Percentiles rank a stretch among this genome's conserved stretches.
Evolutionary conservation across 2,329 filamentous ascomycete genomes (phyloP).

Genomic region (Fusarium verticillioides): DNA sequence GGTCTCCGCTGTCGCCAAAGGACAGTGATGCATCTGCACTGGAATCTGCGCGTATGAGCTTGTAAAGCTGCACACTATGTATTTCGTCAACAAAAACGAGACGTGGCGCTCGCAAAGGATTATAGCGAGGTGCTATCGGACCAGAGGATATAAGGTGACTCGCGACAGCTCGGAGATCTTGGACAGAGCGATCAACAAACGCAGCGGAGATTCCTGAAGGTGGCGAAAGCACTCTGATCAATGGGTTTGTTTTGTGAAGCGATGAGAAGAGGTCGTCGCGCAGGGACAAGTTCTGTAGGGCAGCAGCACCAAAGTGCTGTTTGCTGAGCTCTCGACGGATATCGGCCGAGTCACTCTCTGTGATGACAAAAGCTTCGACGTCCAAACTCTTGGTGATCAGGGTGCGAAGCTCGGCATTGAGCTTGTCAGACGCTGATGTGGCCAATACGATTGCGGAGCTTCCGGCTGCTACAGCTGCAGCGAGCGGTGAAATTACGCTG

Average conservation of each 20-base stretch:
- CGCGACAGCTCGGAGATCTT: not conserved
- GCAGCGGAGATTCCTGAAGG: not conserved
- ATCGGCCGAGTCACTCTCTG: not conserved
- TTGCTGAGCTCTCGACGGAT: not conserved
- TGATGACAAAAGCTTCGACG: not conserved
- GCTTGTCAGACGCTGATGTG: fast-evolving
- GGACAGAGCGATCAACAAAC: not conserved
- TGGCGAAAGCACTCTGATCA: not conserved
- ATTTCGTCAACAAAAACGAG: not conserved
- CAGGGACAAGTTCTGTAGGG: not conserved
- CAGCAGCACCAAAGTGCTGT: not conserved
- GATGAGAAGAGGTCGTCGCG: not conserved
- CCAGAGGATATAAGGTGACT: not conserved
- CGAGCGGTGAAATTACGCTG: not conserved
- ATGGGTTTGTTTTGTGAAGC: not conserved
- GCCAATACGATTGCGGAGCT: not conserved
- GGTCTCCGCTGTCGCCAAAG: not conserved
- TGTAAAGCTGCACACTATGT: not conserved
- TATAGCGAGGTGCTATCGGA: not conserved
- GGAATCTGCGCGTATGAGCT: not conserved
- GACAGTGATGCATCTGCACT: not conserved
- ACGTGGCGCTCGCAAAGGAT: not conserved
- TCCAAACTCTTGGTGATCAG: not conserved
- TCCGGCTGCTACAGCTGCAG: not conserved
- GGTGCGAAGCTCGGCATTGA: not conserved